Conservation (phyloP, 2,329 filamentous ascomycete genomes). For the Cladosporium cucumerinum region DNA sequence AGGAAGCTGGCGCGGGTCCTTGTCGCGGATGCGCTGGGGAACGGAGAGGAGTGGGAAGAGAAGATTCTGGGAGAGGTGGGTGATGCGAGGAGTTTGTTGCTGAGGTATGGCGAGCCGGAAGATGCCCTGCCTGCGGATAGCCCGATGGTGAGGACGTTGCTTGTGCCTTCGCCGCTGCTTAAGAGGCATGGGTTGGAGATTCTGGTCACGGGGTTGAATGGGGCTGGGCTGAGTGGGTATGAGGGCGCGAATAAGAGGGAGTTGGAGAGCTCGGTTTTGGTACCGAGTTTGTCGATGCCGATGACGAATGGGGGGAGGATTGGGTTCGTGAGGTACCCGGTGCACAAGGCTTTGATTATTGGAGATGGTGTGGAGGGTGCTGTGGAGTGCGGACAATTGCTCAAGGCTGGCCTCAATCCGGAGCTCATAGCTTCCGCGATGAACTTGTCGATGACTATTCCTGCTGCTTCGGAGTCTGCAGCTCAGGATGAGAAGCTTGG, state of each 20-base stretch:
- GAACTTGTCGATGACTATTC: constrained; percentile 53
- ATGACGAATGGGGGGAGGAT: constrained; percentile 61
- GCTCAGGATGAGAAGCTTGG: constrained; percentile 20
- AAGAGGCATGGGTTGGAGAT: constrained; percentile 64
- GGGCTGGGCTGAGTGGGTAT: constrained; percentile 38
- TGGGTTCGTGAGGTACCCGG: constrained; percentile 71
- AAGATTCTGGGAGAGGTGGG: constrained; percentile 35
- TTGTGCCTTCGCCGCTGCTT: constrained; percentile 61
- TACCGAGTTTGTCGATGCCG: constrained; percentile 68
- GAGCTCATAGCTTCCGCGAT: constrained; percentile 55
- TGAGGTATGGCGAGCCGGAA: constrained; percentile 53
- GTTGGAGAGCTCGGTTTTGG: constrained; percentile 66
- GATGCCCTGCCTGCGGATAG: constrained; percentile 45
- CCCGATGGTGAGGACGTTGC: constrained; percentile 58
- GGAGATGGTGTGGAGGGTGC: constrained; percentile 69
- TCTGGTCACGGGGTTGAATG: constrained; percentile 51
- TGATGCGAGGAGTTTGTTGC: constrained; percentile 39
- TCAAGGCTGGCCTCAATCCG: constrained; percentile 29
- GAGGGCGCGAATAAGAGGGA: constrained; percentile 26
- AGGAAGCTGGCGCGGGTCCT: constrained; percentile 64
- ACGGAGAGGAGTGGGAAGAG: constrained; percentile 44
- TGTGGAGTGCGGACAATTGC: constrained; percentile 48
- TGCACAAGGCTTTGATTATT: constrained; percentile 76
- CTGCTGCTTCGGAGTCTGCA: constrained; percentile 21
- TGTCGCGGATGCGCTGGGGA: constrained; percentile 45